These are phyloP conservation scores for Ogataea corticis DNA, from an alignment of 805 yeast genomes.

Conservation along the genomic window DNA sequence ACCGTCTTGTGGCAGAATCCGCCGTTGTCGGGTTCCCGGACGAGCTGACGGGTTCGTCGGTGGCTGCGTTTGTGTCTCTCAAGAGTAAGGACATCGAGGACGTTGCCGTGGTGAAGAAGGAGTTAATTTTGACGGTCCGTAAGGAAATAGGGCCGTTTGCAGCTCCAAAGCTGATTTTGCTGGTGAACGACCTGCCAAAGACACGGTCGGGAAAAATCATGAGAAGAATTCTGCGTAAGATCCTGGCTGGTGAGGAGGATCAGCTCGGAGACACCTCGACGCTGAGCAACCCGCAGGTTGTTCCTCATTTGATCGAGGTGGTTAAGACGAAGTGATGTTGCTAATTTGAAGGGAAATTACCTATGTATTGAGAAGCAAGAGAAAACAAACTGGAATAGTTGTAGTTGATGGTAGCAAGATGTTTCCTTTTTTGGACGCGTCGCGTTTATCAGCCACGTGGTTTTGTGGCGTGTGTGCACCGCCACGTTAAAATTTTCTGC, in stretches of 20 bases:
- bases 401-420: no score
- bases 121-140: constrained; percentile 67
- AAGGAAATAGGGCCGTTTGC: constrained; percentile 85
- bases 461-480: no score
- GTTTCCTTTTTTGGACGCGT: no score
- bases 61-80: constrained; percentile 76
- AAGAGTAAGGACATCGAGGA: constrained; percentile 54
- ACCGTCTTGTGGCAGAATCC: constrained; percentile 67
- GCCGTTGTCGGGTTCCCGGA: constrained; percentile 85
- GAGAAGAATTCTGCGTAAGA: constrained; percentile 82
- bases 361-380: no score
- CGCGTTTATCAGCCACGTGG: background rate
- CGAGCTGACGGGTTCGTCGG: constrained; percentile 85
- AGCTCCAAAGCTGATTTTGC: constrained; percentile 72
- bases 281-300: constrained; percentile 74
- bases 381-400: no score
- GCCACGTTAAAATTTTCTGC: constrained; percentile 5
- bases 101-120: constrained; percentile 55
- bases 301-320: constrained; percentile 60
- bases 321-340: constrained; percentile 34
- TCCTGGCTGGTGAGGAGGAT: constrained; percentile 73
- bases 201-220: constrained; percentile 85
- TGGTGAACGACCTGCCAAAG: constrained; percentile 79
- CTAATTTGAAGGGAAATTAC: no score
- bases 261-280: constrained; percentile 81